A percentile compares a stretch with the other conserved stretches of the same genome.
Conservation (phyloP, 768 basidiomycete genomes). For the Macrocybe gigantea region DNA sequence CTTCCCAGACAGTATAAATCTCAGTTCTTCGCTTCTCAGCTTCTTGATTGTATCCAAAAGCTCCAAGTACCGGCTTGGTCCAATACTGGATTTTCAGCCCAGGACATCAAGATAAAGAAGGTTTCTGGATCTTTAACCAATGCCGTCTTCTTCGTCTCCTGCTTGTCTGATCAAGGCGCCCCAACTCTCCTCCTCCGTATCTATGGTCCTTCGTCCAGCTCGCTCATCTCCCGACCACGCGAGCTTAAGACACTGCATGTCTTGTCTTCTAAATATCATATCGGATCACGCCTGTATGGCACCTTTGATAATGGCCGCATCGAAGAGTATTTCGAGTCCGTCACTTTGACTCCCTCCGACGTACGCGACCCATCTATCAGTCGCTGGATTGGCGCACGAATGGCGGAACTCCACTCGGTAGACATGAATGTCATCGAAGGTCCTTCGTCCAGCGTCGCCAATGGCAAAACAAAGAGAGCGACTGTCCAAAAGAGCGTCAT, state of each 20-base stretch:
- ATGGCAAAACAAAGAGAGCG: constrained; percentile 49
- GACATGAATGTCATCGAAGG: constrained; percentile 67
- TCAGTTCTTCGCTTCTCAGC: constrained; percentile 41
- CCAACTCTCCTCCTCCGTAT: constrained; percentile 83
- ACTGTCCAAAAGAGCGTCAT: constrained; percentile 59
- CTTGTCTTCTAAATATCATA: constrained; percentile 80
- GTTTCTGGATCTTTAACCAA: constrained; percentile 94
- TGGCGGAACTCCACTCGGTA: constrained; percentile 94
- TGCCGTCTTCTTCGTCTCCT: constrained; percentile 94
- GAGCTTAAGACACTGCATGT: constrained; percentile 88
- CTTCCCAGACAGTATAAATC: constrained; percentile 52
- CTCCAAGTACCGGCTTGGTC: constrained; percentile 60
- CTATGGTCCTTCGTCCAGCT: constrained; percentile 83
- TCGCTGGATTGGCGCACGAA: constrained; percentile 85
- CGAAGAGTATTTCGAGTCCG: constrained; percentile 92
- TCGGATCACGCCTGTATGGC: constrained; percentile 90
- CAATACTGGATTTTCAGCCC: constrained; percentile 35
- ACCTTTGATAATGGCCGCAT: constrained; percentile 94
- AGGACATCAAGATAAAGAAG: constrained; percentile 59
- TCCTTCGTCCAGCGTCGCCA: constrained; percentile 29
- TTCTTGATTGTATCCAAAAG: constrained; percentile 50
- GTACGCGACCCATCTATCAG: constrained; percentile 73
- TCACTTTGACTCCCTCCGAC: constrained; percentile 71
- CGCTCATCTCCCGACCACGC: constrained; percentile 80
- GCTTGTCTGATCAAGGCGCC: constrained; percentile 38